phyloP scores from a whole-genome alignment of 768 basidiomycete species.

The Trametes cubensis region DNA sequence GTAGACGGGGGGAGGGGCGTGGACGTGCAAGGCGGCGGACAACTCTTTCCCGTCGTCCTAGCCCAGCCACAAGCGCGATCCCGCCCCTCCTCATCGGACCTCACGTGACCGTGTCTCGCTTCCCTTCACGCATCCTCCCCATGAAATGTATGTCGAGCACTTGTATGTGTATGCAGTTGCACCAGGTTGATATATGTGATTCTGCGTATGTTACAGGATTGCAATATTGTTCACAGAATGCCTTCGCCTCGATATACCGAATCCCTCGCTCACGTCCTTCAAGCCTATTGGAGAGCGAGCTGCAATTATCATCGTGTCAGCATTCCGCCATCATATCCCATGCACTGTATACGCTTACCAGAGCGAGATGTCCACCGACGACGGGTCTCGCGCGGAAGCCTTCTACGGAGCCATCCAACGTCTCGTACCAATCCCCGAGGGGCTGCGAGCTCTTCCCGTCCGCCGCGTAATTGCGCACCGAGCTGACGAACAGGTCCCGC shows the following conservation, averaged over 20 bases:
- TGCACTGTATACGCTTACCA: constrained; percentile 38
- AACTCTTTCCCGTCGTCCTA: not conserved
- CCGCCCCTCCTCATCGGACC: constrained; percentile 16
- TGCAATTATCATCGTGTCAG: constrained; percentile 4
- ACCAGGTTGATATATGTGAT: too few relatives aligned
- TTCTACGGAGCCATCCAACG: constrained; percentile 47
- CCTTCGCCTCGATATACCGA: too few relatives aligned
- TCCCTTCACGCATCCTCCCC: not conserved
- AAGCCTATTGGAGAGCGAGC: constrained; percentile 15
- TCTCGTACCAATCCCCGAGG: constrained; percentile 58
- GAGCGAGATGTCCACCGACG: constrained; percentile 55
- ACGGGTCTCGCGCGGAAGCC: constrained; percentile 61
- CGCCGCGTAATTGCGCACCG: constrained; percentile 38
- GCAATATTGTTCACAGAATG: too few relatives aligned
- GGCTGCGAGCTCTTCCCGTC: constrained; percentile 38
- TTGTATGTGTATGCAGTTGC: too few relatives aligned
- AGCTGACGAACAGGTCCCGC: constrained; percentile 39
- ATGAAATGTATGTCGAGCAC: too few relatives aligned
- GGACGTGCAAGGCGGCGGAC: too few relatives aligned
- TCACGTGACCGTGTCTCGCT: constrained; percentile 24
- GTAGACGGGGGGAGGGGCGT: too few relatives aligned
- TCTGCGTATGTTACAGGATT: too few relatives aligned
- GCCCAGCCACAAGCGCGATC: constrained; percentile 21
- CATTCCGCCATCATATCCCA: not conserved
- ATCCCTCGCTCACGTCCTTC: too few relatives aligned